Base-by-base conservation (phyloP, 768 basidiomycete species). In the Sporobolomyces pararoseus region DNA sequence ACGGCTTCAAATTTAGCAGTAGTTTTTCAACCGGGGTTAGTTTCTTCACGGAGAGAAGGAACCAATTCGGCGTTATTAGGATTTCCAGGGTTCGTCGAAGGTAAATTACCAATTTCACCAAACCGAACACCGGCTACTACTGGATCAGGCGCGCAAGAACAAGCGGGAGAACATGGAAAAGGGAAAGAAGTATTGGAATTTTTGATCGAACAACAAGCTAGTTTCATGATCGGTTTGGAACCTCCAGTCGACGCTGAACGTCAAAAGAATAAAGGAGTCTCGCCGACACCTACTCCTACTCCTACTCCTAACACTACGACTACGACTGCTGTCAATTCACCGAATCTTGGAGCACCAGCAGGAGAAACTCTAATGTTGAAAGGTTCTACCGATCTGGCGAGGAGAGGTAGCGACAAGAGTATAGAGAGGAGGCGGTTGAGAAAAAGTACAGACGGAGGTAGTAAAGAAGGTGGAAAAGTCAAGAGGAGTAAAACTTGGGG, bases 11-110 rank as follows among this genome's bases (percentile, higher is more conserved):
- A 99, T 81, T 86, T 99, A 25, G 96, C 95, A 23, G 89, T 95
- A 53, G 95, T 98, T 73, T 99, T 99, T 80, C 89, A 93, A 66
- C 96, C 96, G 0, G 96, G 94, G 23, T 82, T 99, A 7, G 87
- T 99, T 68, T 89, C 91, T 91, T 93, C 78, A 89, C 92, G 3
- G 6, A 49, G 65, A 19, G 62, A 65, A 1, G 64, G 67, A 0
- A 39, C 32, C 1, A 66, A 66, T 52, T 34, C 44, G 1, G 72
- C 72, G 0, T 27, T 74, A 1, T 54, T 74, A 17, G 72, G 72
- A 12, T 74, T 74, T 35, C 72, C 72, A 2, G 72, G 72, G 1
- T 74, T 74, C 39, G 65, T 64, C n/a, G 69, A 66, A 21, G 68
- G 72, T 0, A 44, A 42, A 9, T 35, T 54, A 32, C 72, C 72